Base-by-base conservation (phyloP, 108 stramenopile genomes). In the Fistulifera solaris region DNA sequence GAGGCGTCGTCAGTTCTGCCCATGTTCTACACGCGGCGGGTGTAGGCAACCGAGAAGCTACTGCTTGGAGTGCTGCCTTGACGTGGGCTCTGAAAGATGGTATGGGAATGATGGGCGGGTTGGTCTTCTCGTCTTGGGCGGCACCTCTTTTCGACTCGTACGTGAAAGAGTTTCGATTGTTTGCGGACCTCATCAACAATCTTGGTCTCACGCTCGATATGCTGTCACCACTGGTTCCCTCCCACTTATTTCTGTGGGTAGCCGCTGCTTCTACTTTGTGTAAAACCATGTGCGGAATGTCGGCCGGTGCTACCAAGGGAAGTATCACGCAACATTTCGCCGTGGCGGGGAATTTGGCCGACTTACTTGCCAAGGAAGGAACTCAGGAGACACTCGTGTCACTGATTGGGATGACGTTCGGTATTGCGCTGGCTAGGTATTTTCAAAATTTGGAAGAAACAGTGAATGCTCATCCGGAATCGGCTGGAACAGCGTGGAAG, bases 381-480 rank as follows among this genome's bases (percentile, higher is more conserved):
- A 89, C 95, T 14, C 96, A 98, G 67, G 96, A 98, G 63, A 95
- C 95, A 0, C 58, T 90, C n/a, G 94, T 96, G 2, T 93, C 85
- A 26, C 59, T 98, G 17, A 44, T 95, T 16, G 96, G 96, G 18
- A 93, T 98, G 86, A 58, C 80, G 4, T 57, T 76, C 16, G 95
- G 93, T 15, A 59, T 89, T 21, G 44, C 47, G 16, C 52, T 91
- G 16, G 81, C 85, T 8, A 55, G 56, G 23, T 50, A 53, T 31
- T 52, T 91, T 23, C 63, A 76, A 54, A 27, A 35, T 14, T 49
- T 76, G 58, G 73, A 75, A 61, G 49, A 62, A 19, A 39, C 15
- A 50, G 71, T 38, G 58, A 60, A 35, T 11, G 22, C 38, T 2
- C 13, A 17, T 15, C 12, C 23, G 7, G 40, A 18, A 57, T 11